These are phyloP conservation scores for Naganishia onofrii DNA, from an alignment of 768 basidiomycete genomes.

Conservation along the genomic window DNA sequence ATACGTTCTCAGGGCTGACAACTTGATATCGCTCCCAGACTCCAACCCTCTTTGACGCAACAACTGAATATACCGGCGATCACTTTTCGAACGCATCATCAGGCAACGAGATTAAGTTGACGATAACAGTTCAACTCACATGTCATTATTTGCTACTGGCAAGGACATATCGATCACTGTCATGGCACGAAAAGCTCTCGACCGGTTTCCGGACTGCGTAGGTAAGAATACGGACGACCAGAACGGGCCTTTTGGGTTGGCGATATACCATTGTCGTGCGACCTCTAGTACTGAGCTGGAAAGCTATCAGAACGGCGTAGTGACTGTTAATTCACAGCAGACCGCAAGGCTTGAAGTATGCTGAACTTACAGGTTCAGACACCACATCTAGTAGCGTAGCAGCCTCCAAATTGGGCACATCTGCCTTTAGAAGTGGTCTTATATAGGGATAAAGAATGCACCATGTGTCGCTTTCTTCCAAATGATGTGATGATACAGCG, in stretches of 20 bases:
- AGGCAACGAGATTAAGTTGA: background rate
- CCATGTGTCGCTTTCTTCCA: slow-evolving; percentile 88
- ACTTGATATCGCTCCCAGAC: slow-evolving; percentile 56
- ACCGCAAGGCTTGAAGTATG: background rate
- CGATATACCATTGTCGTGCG: slow-evolving; percentile 22
- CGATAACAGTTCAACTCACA: slow-evolving; percentile 59
- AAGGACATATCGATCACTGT: background rate
- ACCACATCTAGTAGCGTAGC: slow-evolving; percentile 70
- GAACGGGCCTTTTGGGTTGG: slow-evolving; percentile 9
- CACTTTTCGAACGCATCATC: slow-evolving; percentile 57
- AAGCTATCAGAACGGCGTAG: background rate
- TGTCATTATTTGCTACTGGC: slow-evolving; percentile 55
- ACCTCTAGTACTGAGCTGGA: slow-evolving; percentile 23
- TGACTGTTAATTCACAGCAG: too few species aligned
- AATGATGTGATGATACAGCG: slow-evolving; percentile 74
- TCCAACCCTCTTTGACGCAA: slow-evolving; percentile 28
- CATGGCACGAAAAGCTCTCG: slow-evolving; percentile 23
- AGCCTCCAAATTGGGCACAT: slow-evolving; percentile 72
- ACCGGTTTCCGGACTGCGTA: background rate
- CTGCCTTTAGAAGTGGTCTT: slow-evolving; percentile 78
- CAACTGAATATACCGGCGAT: slow-evolving; percentile 65
- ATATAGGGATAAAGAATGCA: slow-evolving; percentile 92
- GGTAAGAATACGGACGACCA: slow-evolving; percentile 22
- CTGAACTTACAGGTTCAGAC: slow-evolving; percentile 68
- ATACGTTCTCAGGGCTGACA: slow-evolving; percentile 84